Evolutionary conservation across 108 stramenopile genomes (phyloP).

Genomic region (Parietichytrium sp.): DNA sequence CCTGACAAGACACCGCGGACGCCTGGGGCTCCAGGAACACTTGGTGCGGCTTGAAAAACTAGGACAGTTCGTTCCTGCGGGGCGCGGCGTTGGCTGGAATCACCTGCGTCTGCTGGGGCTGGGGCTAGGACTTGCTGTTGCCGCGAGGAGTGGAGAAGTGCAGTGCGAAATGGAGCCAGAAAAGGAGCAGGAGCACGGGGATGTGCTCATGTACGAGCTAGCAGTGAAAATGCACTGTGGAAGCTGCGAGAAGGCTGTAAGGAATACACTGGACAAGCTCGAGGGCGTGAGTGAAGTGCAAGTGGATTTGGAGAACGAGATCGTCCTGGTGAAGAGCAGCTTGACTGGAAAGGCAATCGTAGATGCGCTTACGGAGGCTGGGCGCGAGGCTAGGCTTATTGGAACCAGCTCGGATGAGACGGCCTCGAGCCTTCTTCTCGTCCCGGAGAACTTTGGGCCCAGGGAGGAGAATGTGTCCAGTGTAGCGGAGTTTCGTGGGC

Average conservation of each 20-base stretch:
- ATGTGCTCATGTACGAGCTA: slow-evolving; percentile 5
- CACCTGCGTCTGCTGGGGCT: too few species aligned
- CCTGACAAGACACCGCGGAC: too few species aligned
- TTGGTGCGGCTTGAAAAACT: too few species aligned
- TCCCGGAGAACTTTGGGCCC: not conserved
- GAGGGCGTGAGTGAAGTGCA: not conserved
- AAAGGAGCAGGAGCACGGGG: too few species aligned
- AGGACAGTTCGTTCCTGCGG: too few species aligned
- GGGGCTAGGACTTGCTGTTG: too few species aligned
- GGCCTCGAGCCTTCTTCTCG: not conserved
- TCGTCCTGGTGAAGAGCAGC: not conserved
- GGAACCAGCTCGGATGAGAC: not conserved
- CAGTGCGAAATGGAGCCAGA: too few species aligned
- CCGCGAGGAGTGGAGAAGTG: too few species aligned
- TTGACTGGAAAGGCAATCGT: not conserved
- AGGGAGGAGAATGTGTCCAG: not conserved
- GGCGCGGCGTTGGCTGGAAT: too few species aligned
- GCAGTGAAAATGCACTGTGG: not conserved
- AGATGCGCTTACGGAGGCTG: not conserved
- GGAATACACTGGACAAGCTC: not conserved
- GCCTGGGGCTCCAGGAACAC: too few species aligned
- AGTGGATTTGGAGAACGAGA: not conserved
- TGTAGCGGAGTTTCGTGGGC: not conserved
- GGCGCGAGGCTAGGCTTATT: not conserved
- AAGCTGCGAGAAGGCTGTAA: not conserved